Evolutionary conservation across 208 protist species (phyloP), one percentile per base, ranked within the genome.

Genomic region (Crithidia sp.): DNA sequence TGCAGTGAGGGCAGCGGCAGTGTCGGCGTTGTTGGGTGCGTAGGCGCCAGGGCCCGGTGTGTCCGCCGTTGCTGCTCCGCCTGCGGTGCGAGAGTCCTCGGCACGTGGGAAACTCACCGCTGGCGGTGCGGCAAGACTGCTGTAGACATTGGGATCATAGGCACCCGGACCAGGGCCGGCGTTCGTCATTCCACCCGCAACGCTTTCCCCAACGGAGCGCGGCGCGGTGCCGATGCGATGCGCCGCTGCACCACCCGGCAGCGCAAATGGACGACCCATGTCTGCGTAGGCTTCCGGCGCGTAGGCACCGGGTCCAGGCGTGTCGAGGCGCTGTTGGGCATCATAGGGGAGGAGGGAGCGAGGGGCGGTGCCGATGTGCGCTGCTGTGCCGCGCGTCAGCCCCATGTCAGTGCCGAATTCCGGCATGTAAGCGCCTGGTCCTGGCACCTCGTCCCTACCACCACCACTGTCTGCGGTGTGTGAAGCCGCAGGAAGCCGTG

Each of bases 11-110:
- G 12, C 5, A 6, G 6, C 2, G 37, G 44, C 6, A 45, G 7
- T 43, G 2, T 61, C 47, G 17, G 6, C 6, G 19, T n/a, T 58
- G 2, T 58, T 59, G 5, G 37, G 58, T 12, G 59, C 41, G 58
- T 81, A 81, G 2, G 68, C 76, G 28, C 76, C 76, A 0, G 76
- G 76, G 6, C 76, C 76, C 28, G 76, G 76, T 36, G 59, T 75
- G 55, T 74, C 59, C 14, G 50, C 40, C 40, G 37, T 2, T 28
- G 28, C 52, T 57, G 19, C 68, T 39, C n/a, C 44, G 56, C 49
- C n/a, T 28, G 28, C 28, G 28, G 28, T 28, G 28, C 28, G 28
- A 28, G 28, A 28, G 14, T 3, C 5, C 17, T 7, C 40, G n/a
- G 67, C 63, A 47, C 66, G 70, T 16, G 70, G 54, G 57, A 81